A percentile compares a stretch with the other conserved stretches of the same genome.
These are phyloP conservation scores for Rhodotorula glutinis DNA, from an alignment of 1,284 basidiomycete genomes.

Conservation along the genomic window DNA sequence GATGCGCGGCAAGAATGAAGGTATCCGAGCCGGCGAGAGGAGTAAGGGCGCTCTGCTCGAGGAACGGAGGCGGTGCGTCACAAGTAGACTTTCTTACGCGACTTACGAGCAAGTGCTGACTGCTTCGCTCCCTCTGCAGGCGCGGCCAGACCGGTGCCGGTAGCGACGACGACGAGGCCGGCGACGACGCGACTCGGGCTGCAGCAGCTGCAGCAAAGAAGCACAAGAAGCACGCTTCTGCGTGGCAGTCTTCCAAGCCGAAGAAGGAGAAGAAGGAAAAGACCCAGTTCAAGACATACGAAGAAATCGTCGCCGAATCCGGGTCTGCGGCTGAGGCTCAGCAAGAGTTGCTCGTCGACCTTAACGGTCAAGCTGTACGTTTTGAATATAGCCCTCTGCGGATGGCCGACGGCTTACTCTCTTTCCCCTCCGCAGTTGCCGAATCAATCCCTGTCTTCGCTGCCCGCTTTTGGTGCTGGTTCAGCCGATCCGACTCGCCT, in stretches of 20 bases:
- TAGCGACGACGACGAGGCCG: conserved; percentile 52
- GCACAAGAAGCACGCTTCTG: conserved; percentile 50
- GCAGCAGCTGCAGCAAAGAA: conserved; percentile 3
- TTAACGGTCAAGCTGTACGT: conserved; percentile 81
- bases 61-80: conserved; percentile 54
- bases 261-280: conserved; percentile 64
- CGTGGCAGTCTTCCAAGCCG: conserved; percentile 52
- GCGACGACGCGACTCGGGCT: conserved; percentile 47
- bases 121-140: conserved; percentile 12
- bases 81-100: too few relatives aligned
- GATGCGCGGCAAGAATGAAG: conserved; percentile 30
- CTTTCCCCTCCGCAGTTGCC: conserved; percentile 17
- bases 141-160: conserved; percentile 50
- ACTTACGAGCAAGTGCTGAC: not conserved
- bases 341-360: conserved; percentile 72
- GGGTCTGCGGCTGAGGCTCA: conserved; percentile 58
- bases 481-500: conserved; percentile 75
- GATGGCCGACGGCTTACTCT: too few relatives aligned
- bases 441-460: conserved; percentile 27
- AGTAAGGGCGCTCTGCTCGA: conserved; percentile 33
- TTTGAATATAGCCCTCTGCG: not conserved
- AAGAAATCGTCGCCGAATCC: conserved; percentile 83
- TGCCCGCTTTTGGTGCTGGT: conserved; percentile 25
- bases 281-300: conserved; percentile 84
- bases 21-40: conserved; percentile 30